Conservation (phyloP, 192 early-diverging fungal genomes). For the Haplosporangium gracile region DNA sequence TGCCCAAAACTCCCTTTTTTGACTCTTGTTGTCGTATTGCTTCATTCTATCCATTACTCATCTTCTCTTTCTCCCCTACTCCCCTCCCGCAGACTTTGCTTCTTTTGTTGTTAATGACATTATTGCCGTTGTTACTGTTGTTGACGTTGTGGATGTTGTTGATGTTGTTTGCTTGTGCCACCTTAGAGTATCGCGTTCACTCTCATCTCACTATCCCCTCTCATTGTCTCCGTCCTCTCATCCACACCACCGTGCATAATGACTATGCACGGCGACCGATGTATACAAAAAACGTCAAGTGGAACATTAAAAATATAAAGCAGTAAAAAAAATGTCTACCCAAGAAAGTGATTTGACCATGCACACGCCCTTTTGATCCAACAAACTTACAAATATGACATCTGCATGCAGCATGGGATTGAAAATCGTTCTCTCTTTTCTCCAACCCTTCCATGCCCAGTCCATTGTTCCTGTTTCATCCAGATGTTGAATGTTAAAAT, state of each 20-base stretch:
- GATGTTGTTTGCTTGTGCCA: constrained; percentile 16
- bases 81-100: background rate
- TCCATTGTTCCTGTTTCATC: background rate
- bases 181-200: background rate
- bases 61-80: background rate
- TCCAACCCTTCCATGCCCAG: background rate
- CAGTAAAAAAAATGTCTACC: constrained; percentile 9
- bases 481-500: background rate
- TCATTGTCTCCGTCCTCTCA: background rate
- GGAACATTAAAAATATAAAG: constrained; percentile 13
- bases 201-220: background rate
- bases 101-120: background rate
- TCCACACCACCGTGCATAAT: constrained; percentile 15
- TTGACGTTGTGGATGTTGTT: background rate
- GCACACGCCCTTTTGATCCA: constrained; percentile 3
- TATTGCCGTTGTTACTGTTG: background rate
- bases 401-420: constrained; percentile 28
- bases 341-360: background rate
- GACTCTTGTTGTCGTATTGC: background rate
- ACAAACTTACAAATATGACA: constrained; percentile 24
- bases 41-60: background rate
- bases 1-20: constrained; percentile 6
- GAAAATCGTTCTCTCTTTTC: constrained; percentile 24
- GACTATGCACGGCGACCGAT: constrained; percentile 24
- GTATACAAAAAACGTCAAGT: constrained; percentile 2